phyloP scores from a whole-genome alignment of 331 rosid species.

The Erythrophleum ivorense region DNA sequence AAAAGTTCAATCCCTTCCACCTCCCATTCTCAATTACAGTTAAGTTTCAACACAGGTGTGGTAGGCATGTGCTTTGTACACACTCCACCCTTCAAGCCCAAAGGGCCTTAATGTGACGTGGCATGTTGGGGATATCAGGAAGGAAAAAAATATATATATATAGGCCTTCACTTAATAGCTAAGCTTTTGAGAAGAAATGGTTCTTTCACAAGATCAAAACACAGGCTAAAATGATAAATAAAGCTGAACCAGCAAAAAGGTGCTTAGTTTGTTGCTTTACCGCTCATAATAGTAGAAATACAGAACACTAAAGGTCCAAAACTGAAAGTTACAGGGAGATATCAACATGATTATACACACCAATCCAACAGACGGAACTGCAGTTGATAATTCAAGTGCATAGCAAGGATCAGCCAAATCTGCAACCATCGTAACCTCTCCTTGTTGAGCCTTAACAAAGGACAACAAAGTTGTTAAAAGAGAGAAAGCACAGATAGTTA shows the following conservation, averaged over 20 bases:
- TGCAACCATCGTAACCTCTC: conserved; percentile 71
- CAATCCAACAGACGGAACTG: conserved; percentile 70
- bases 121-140: background rate
- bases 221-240: background rate
- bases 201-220: background rate
- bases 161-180: background rate
- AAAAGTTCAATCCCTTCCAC: background rate
- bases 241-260: background rate
- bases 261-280: background rate
- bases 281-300: background rate
- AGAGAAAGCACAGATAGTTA: conserved; percentile 9
- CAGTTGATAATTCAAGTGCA: conserved; percentile 68
- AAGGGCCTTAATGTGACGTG: background rate
- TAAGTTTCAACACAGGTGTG: background rate
- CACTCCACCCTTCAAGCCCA: background rate
- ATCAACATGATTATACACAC: conserved; percentile 46
- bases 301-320: background rate
- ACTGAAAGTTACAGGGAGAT: background rate
- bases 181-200: background rate
- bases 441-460: conserved; percentile 68
- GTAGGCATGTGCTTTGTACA: background rate
- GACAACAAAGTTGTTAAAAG: background rate
- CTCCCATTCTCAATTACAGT: background rate
- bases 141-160: background rate
- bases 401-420: conserved; percentile 72